Evolutionary conservation across 148 eudicot species (phyloP).

Genomic region (Nepenthes mirabilis): DNA sequence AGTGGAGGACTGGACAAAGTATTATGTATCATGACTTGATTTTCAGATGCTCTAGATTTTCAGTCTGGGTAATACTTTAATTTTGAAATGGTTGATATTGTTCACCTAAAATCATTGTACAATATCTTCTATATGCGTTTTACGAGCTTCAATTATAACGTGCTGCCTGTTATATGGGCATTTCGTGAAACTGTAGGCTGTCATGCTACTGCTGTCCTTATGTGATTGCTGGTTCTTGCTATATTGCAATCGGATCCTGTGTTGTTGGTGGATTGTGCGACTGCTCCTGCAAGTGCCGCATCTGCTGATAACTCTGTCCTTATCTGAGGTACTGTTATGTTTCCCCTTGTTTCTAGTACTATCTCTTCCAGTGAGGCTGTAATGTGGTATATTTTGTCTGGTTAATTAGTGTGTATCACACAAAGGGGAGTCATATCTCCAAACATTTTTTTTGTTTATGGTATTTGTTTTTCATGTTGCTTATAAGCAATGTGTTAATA

Average conservation of each 20-base stretch:
- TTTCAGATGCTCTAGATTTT: slow-evolving; percentile 33
- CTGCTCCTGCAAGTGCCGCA: slow-evolving; percentile 36
- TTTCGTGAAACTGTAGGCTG: slow-evolving; percentile 19
- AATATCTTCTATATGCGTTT: not conserved
- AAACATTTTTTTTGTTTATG: too few species aligned
- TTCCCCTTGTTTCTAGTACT: too few species aligned
- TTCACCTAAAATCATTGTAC: not conserved
- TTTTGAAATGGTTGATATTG: not conserved
- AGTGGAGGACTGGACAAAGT: slow-evolving; percentile 9
- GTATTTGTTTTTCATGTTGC: not conserved
- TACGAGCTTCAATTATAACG: not conserved
- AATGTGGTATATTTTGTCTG: too few species aligned
- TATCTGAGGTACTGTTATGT: slow-evolving; percentile 25
- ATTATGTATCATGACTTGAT: slow-evolving; percentile 33
- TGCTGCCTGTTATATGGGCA: not conserved
- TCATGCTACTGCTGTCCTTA: slow-evolving; percentile 25
- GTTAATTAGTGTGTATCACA: too few species aligned
- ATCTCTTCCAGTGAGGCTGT: too few species aligned
- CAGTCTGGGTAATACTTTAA: slow-evolving; percentile 44
- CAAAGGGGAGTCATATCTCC: too few species aligned
- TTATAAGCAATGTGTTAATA: too few species aligned
- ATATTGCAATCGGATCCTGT: slow-evolving; percentile 23
- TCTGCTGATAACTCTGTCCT: slow-evolving; percentile 36
- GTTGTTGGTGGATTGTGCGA: slow-evolving; percentile 60
- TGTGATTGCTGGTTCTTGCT: slow-evolving; percentile 28